Conservation (phyloP, 2,329 filamentous ascomycete species). For the Cladosporium cucumerinum region DNA sequence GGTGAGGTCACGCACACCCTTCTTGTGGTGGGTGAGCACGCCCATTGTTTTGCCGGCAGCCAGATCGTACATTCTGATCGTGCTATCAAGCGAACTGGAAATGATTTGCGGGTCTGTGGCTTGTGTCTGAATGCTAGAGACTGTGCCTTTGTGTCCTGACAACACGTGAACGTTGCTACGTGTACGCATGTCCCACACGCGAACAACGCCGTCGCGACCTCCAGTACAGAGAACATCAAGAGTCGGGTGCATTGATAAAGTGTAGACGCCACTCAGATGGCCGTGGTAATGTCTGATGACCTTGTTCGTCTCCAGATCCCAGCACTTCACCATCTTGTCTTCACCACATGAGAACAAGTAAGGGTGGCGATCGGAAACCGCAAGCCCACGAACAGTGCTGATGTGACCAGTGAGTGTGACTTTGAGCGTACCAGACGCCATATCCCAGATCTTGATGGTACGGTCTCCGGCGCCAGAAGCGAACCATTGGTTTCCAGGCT, state of each 20-base stretch:
- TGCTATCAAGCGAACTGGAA: slow-evolving; percentile 85
- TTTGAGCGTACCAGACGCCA: slow-evolving; percentile 79
- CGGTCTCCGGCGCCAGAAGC: slow-evolving; percentile 91
- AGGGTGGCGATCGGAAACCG: slow-evolving; percentile 87
- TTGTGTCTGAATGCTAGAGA: slow-evolving; percentile 86
- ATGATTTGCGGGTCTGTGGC: slow-evolving; percentile 97
- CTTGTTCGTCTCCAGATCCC: slow-evolving; percentile 99
- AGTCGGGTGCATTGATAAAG: slow-evolving; percentile 86
- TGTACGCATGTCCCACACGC: slow-evolving; percentile 98
- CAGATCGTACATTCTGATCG: slow-evolving; percentile 89
- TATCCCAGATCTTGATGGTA: slow-evolving; percentile 98
- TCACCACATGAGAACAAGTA: slow-evolving; percentile 98
- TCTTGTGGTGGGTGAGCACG: slow-evolving; percentile 96
- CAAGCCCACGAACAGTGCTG: slow-evolving; percentile 85
- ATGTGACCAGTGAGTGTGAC: slow-evolving; percentile 92
- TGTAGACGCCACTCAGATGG: slow-evolving; percentile 93
- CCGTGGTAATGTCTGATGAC: slow-evolving; percentile 98
- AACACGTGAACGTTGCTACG: slow-evolving; percentile 94
- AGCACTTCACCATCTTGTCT: slow-evolving; percentile 99
- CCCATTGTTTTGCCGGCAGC: slow-evolving; percentile 95
- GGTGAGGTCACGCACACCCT: slow-evolving; percentile 81
- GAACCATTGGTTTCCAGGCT: slow-evolving; percentile 97
- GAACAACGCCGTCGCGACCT: slow-evolving; percentile 86
- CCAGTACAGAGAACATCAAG: slow-evolving; percentile 93
- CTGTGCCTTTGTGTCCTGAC: slow-evolving; percentile 83